phyloP scores from a whole-genome alignment of 192 early-diverging fungal species.

The Coemansia sp. region DNA sequence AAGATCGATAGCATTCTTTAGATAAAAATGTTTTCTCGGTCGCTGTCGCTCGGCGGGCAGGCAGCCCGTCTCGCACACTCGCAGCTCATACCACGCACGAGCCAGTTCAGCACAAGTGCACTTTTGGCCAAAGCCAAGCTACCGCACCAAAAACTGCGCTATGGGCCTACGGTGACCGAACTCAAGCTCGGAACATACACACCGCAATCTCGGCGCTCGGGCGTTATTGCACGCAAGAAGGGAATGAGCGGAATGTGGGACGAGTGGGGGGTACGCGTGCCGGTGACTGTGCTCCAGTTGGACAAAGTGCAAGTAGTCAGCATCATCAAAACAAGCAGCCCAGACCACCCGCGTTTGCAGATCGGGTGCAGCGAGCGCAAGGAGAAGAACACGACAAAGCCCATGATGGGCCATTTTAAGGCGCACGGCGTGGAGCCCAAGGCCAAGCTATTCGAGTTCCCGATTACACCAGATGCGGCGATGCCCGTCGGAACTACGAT shows the following conservation, averaged over 20 bases:
- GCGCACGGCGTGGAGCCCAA: conserved; percentile 73
- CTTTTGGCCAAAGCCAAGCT: conserved; percentile 27
- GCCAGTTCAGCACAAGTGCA: conserved; percentile 27
- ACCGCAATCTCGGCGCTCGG: conserved; percentile 64
- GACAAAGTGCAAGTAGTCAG: conserved; percentile 70
- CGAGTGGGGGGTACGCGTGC: conserved; percentile 87
- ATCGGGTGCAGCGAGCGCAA: conserved; percentile 64
- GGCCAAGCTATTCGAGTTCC: conserved; percentile 78
- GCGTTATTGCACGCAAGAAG: conserved; percentile 84
- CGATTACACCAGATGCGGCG: conserved; percentile 79
- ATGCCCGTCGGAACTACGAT: conserved; percentile 65
- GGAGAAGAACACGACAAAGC: conserved; percentile 66
- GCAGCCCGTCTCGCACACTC: background rate
- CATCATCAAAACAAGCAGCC: conserved; percentile 51
- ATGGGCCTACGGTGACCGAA: conserved; percentile 27
- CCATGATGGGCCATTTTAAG: conserved; percentile 74
- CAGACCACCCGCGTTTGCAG: conserved; percentile 56
- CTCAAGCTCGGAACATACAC: conserved; percentile 42
- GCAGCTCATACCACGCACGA: background rate
- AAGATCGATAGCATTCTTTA: background rate
- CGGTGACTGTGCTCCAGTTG: conserved; percentile 82
- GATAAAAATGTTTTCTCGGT: conserved; percentile 22
- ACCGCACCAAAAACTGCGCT: conserved; percentile 45
- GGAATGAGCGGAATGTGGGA: conserved; percentile 97
- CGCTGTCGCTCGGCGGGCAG: conserved; percentile 1